Evolutionary conservation across 2,329 filamentous ascomycete species (phyloP).

Genomic region (Trichoderma semiorbis): DNA sequence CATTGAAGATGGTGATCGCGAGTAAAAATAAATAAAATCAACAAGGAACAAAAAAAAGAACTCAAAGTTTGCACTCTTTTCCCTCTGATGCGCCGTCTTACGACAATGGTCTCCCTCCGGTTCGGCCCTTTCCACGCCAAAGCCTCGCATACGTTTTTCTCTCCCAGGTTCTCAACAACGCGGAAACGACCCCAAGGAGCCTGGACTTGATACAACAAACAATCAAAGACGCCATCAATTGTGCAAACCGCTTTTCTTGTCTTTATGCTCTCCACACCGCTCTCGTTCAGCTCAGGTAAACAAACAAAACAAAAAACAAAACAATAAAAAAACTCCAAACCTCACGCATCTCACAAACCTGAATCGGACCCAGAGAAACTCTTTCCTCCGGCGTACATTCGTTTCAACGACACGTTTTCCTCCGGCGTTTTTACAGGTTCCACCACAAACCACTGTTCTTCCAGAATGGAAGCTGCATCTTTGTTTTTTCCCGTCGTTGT

Average conservation of each 20-base stretch:
- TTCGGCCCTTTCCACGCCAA: not conserved
- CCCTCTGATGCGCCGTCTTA: not conserved
- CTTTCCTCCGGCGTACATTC: conserved; percentile 1
- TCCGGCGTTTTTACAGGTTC: not conserved
- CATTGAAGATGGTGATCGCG: conserved; percentile 37
- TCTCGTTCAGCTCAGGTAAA: not conserved
- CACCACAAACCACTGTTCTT: conserved; percentile 5
- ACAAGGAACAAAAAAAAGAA: not conserved
- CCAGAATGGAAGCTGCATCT: conserved; percentile 8
- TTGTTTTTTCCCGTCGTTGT: not conserved
- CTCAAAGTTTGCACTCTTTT: not conserved
- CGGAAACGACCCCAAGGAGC: not conserved
- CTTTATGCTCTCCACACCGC: not conserved
- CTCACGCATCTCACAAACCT: not conserved
- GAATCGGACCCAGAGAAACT: not conserved
- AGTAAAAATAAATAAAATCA: conserved; percentile 25
- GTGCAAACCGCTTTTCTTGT: not conserved
- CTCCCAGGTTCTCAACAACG: not conserved
- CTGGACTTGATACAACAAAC: not conserved
- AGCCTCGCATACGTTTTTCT: not conserved
- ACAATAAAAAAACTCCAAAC: not conserved
- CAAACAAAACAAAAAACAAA: not conserved
- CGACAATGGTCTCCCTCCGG: not conserved
- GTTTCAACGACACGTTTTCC: conserved; percentile 9
- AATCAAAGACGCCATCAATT: not conserved